These are phyloP conservation scores for Thuja plicata DNA, from an alignment of 83 land plant species.

Conservation along the genomic window DNA sequence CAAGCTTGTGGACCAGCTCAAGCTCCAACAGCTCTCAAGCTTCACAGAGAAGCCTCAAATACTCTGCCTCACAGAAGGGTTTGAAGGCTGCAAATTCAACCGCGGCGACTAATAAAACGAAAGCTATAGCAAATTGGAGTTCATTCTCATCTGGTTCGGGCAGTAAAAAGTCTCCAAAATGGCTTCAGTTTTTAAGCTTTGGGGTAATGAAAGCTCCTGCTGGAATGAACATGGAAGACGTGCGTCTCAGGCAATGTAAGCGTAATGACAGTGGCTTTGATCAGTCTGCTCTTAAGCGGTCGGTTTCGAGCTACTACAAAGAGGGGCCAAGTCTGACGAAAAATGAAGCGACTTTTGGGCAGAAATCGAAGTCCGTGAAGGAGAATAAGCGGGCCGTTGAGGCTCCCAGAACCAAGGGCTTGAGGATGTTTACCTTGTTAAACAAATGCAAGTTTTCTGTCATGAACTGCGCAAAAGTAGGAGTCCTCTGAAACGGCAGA, in stretches of 20 bases:
- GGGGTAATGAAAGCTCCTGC: background rate
- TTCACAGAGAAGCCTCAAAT: background rate
- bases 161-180: background rate
- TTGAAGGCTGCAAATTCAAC: background rate
- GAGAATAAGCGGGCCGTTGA: no score
- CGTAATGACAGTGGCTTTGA: no score
- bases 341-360: no score
- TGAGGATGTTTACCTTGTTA: no score
- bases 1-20: background rate
- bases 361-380: no score
- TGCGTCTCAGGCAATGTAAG: background rate
- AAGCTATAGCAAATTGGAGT: background rate
- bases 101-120: background rate
- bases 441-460: no score
- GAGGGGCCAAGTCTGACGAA: no score
- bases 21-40: background rate
- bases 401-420: no score
- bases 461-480: no score
- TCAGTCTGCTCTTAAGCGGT: no score
- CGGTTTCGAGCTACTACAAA: no score
- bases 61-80: background rate
- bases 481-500: no score
- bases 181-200: constrained; percentile 9
- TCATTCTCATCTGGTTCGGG: background rate
- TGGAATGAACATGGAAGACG: background rate